These are phyloP conservation scores for Hypoxylon sp. DNA, from an alignment of 2,329 filamentous ascomycete species.

Conservation along the genomic window DNA sequence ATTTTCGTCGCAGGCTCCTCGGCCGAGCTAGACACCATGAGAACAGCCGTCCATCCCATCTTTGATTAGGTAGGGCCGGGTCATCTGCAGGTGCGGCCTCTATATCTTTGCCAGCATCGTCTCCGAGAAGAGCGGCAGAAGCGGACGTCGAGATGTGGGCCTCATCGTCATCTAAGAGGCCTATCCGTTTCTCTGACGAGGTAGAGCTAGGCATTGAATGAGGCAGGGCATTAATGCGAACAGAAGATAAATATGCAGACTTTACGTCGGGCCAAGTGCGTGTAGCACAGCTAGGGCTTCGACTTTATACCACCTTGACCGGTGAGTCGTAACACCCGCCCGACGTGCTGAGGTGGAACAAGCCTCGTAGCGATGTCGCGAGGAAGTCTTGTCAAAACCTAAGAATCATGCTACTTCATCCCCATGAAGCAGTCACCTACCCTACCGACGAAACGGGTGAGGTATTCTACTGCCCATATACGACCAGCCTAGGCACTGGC, in stretches of 20 bases:
- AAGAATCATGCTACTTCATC: slow-evolving; percentile 22
- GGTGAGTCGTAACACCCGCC: slow-evolving; percentile 25
- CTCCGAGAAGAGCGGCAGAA: slow-evolving; percentile 38
- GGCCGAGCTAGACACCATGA: slow-evolving; percentile 41
- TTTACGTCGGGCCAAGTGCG: slow-evolving; percentile 13
- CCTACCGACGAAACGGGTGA: slow-evolving; percentile 10
- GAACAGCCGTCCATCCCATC: slow-evolving; percentile 26
- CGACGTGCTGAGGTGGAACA: slow-evolving; percentile 4
- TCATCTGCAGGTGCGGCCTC: slow-evolving; percentile 24
- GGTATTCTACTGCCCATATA: slow-evolving; percentile 11
- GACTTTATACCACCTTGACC: slow-evolving; percentile 23
- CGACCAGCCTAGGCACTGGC: background rate
- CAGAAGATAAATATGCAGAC: slow-evolving; percentile 16
- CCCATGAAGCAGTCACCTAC: slow-evolving; percentile 10
- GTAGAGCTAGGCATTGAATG: slow-evolving; percentile 42
- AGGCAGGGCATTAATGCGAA: slow-evolving; percentile 28
- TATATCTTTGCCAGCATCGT: slow-evolving; percentile 33
- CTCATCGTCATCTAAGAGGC: slow-evolving; percentile 39
- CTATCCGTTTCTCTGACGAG: slow-evolving; percentile 37
- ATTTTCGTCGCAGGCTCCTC: slow-evolving; percentile 43
- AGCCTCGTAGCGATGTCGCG: slow-evolving; percentile 9
- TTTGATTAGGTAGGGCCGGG: slow-evolving; percentile 20
- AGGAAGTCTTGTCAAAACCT: slow-evolving; percentile 3
- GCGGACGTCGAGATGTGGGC: slow-evolving; percentile 26
- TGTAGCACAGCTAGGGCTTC: slow-evolving; percentile 32